Evolutionary conservation across 371 early-diverging fungal species (phyloP).

Genomic region (Mucor irregularis): DNA sequence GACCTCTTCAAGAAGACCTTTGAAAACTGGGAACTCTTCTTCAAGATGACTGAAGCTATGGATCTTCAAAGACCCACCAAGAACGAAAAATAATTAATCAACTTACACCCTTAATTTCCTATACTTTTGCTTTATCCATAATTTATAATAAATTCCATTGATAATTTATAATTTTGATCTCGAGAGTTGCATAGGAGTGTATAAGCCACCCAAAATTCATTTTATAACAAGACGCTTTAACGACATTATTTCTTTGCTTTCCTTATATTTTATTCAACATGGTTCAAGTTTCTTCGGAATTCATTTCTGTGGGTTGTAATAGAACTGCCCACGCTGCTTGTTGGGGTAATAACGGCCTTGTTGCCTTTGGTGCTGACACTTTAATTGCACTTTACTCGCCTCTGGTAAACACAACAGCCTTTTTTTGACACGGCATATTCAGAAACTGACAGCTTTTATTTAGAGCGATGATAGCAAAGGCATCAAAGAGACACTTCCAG

Average conservation of each 20-base stretch:
- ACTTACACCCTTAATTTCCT: not conserved
- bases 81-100: constrained; percentile 2
- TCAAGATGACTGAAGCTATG: constrained; percentile 52
- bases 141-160: too few relatives aligned
- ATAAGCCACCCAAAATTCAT: not conserved
- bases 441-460: not conserved
- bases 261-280: constrained; percentile 9
- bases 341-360: constrained; percentile 64
- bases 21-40: constrained; percentile 65
- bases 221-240: not conserved
- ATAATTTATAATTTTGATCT: too few relatives aligned
- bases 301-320: constrained; percentile 72
- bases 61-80: constrained; percentile 16
- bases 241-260: not conserved
- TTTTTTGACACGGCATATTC: not conserved
- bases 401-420: constrained; percentile 59
- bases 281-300: constrained; percentile 53
- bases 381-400: constrained; percentile 78
- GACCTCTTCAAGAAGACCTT: constrained; percentile 54
- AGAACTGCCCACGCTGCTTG: constrained; percentile 60
- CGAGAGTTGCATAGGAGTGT: too few relatives aligned
- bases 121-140: too few relatives aligned
- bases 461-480: constrained; percentile 59
- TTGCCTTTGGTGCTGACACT: constrained; percentile 77
- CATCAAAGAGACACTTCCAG: constrained; percentile 67